Evolutionary conservation across 495 filamentous ascomycete species (phyloP).

Genomic region (Penicillium samsonianum): DNA sequence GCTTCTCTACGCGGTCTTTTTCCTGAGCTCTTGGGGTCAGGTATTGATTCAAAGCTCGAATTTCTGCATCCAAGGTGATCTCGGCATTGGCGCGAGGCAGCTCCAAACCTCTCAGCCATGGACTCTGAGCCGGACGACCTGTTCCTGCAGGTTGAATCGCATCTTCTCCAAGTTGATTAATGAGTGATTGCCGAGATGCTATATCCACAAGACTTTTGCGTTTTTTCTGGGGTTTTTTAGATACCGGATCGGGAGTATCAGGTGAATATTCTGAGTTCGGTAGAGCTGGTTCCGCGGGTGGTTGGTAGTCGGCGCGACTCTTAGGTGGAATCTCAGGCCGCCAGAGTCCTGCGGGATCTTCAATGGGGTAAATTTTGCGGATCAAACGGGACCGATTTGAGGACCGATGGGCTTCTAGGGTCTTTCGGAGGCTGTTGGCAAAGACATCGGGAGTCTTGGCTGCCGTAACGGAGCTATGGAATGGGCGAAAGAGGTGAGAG

Average conservation of each 20-base stretch:
- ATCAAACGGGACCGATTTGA: slow-evolving; percentile 48
- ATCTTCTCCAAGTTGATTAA: slow-evolving; percentile 2
- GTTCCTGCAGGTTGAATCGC: slow-evolving; percentile 22
- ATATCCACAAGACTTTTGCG: not conserved
- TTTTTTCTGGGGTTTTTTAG: slow-evolving; percentile 14
- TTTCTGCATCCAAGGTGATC: slow-evolving; percentile 44
- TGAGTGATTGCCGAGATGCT: not conserved
- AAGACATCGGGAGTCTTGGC: slow-evolving; percentile 31
- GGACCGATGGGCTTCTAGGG: slow-evolving; percentile 54
- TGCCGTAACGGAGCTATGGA: slow-evolving; percentile 16
- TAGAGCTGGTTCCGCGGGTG: slow-evolving; percentile 11
- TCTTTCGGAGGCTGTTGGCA: slow-evolving; percentile 43
- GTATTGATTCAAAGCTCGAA: slow-evolving; percentile 48
- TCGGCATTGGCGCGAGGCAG: slow-evolving; percentile 11
- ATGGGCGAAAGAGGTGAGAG: slow-evolving; percentile 18
- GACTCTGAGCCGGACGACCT: slow-evolving; percentile 21
- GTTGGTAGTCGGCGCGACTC: slow-evolving; percentile 23
- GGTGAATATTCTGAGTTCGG: not conserved
- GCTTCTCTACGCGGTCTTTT: slow-evolving; percentile 25
- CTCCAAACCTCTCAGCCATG: slow-evolving; percentile 35
- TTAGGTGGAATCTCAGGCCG: slow-evolving; percentile 27
- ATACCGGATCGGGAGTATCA: slow-evolving; percentile 3
- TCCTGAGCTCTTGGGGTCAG: slow-evolving; percentile 41
- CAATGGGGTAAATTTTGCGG: slow-evolving; percentile 32
- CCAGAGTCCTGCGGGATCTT: slow-evolving; percentile 21